Evolutionary conservation across 2,329 filamentous ascomycete genomes (phyloP).

Genomic region (Alternaria brassicicola): DNA sequence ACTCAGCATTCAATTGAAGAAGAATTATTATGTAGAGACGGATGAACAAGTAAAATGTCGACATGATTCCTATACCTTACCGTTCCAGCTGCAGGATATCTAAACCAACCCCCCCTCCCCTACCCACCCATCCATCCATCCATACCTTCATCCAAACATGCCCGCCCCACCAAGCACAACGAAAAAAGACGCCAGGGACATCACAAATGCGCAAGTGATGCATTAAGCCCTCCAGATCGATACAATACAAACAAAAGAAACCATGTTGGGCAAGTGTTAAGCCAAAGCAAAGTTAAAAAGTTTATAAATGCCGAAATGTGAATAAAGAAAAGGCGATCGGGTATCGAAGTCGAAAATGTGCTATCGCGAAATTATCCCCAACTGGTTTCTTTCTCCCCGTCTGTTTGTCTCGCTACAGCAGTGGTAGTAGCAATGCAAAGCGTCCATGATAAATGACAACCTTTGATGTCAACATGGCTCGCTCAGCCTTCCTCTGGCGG

Average conservation of each 20-base stretch:
- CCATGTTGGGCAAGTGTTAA: background rate
- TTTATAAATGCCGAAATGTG: background rate
- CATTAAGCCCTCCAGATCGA: background rate
- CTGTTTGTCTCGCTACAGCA: background rate
- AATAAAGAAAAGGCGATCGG: conserved; percentile 6
- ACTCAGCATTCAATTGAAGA: background rate
- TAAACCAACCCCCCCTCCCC: background rate
- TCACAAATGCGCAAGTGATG: background rate
- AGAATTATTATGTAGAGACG: background rate
- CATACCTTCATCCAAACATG: background rate
- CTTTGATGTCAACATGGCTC: background rate
- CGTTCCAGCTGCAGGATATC: background rate
- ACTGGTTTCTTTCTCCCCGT: background rate
- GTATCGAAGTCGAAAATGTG: conserved; percentile 10
- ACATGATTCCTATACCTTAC: background rate
- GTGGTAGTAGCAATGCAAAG: background rate
- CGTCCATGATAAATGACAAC: background rate
- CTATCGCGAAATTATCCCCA: conserved; percentile 1
- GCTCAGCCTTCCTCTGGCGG: conserved; percentile 30
- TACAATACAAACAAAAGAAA: background rate
- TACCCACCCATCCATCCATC: background rate
- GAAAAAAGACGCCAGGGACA: background rate
- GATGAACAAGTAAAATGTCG: background rate
- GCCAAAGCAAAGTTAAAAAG: background rate
- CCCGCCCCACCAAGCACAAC: background rate